Evolutionary conservation across 1,139 yeast species (phyloP).

Genomic region (Pichia sp.): DNA sequence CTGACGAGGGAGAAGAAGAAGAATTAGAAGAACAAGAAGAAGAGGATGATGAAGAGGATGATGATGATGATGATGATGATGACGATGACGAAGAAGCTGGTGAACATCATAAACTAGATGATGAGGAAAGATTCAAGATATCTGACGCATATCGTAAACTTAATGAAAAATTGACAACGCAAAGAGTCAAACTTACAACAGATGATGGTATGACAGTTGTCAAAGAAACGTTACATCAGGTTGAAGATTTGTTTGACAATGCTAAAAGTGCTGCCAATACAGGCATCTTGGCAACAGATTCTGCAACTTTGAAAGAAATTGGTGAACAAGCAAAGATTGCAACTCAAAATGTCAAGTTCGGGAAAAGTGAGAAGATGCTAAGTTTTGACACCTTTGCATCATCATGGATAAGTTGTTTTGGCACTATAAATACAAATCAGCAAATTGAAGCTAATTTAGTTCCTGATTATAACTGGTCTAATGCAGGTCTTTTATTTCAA

Average conservation of each 20-base stretch:
- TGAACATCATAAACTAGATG: constrained; percentile 14
- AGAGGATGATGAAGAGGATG: constrained; percentile 15
- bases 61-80: constrained; percentile 19
- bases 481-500: constrained; percentile 49
- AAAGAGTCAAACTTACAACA: constrained; percentile 34
- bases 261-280: constrained; percentile 28
- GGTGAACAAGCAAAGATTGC: constrained; percentile 45
- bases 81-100: constrained; percentile 10
- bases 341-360: constrained; percentile 51
- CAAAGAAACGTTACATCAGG: constrained; percentile 28
- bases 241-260: constrained; percentile 33
- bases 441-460: neutral
- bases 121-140: constrained; percentile 27
- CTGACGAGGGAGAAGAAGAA: neutral
- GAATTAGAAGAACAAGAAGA: constrained; percentile 6
- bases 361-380: constrained; percentile 43
- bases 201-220: constrained; percentile 37
- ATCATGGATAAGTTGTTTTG: constrained; percentile 32
- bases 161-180: constrained; percentile 29
- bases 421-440: constrained; percentile 13
- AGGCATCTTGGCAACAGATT: constrained; percentile 39
- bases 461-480: constrained; percentile 44
- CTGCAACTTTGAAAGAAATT: constrained; percentile 37
- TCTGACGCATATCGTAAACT: constrained; percentile 29
- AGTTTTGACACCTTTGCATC: constrained; percentile 41